phyloP scores from a whole-genome alignment of 2,329 filamentous ascomycete genomes.

The Aureobasidium namibiae region DNA sequence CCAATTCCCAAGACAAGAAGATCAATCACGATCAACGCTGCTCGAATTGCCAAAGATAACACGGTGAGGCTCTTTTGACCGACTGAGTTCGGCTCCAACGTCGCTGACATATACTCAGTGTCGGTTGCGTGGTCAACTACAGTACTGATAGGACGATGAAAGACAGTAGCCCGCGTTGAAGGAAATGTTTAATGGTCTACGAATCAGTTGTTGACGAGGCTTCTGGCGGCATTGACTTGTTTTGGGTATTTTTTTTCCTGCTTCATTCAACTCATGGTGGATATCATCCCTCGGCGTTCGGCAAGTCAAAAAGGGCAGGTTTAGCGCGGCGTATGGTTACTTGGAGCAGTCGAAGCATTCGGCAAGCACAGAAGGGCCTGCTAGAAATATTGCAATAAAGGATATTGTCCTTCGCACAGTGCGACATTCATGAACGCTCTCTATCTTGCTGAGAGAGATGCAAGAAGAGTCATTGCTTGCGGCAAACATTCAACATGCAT shows the following conservation, averaged over 20 bases:
- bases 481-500: not conserved
- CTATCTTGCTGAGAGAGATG: not conserved
- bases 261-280: conserved; percentile 1
- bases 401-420: not conserved
- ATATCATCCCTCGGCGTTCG: conserved; percentile 6
- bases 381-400: not conserved
- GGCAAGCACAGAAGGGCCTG: not conserved
- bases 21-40: conserved; percentile 43
- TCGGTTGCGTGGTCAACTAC: not conserved
- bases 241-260: not conserved
- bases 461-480: not conserved
- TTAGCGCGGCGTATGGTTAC: conserved; percentile 12
- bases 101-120: not conserved
- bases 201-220: not conserved
- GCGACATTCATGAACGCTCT: not conserved
- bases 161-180: not conserved
- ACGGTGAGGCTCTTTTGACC: conserved; percentile 12
- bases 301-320: conserved; percentile 9
- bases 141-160: not conserved
- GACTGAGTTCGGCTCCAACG: not conserved
- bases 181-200: conserved; percentile 11
- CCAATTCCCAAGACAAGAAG: conserved; percentile 33
- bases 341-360: not conserved
- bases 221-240: not conserved
- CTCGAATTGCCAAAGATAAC: conserved; percentile 37